A percentile compares a stretch with the other conserved stretches of the same genome.
These are phyloP conservation scores for Lotus japonicus DNA, from an alignment of 306 rosid genomes.

Conservation along the genomic window DNA sequence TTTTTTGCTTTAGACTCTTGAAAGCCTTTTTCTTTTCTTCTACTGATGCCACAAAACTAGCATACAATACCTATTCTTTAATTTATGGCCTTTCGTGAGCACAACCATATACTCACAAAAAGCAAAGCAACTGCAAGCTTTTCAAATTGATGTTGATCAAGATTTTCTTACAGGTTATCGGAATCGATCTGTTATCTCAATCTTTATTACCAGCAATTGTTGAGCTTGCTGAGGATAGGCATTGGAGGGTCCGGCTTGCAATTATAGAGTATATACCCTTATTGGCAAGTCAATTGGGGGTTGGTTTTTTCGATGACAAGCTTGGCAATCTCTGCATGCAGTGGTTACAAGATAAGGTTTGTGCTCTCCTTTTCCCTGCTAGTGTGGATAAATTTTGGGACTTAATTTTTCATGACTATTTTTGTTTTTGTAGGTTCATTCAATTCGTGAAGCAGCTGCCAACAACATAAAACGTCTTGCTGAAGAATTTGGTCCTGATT, in stretches of 20 bases:
- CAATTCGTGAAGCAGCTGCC: slow-evolving; percentile 99
- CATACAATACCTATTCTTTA: neutral
- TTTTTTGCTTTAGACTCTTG: neutral
- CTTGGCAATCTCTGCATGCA: slow-evolving; percentile 98
- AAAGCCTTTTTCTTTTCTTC: neutral
- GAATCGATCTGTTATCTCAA: slow-evolving; percentile 90
- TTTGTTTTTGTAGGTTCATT: slow-evolving; percentile 52
- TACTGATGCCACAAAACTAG: neutral
- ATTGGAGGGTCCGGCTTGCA: slow-evolving; percentile 98
- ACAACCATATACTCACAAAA: neutral
- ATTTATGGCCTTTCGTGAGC: neutral
- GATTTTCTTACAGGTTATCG: slow-evolving; percentile 67
- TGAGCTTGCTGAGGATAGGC: slow-evolving; percentile 99
- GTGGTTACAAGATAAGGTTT: slow-evolving; percentile 96
- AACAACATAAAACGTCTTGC: slow-evolving; percentile 97
- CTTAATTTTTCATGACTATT: neutral
- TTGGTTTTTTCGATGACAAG: slow-evolving; percentile 93
- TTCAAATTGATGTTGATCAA: slow-evolving; percentile 8
- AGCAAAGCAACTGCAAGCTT: neutral
- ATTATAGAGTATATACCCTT: slow-evolving; percentile 94
- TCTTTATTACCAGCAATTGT: slow-evolving; percentile 97
- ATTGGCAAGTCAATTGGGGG: slow-evolving; percentile 94
- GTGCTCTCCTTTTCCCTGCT: slow-evolving; percentile 14
- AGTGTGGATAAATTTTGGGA: neutral
- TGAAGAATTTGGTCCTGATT: slow-evolving; percentile 95